These are phyloP conservation scores for Pythium apleroticum DNA, from an alignment of 352 stramenopile genomes.

Conservation along the genomic window DNA sequence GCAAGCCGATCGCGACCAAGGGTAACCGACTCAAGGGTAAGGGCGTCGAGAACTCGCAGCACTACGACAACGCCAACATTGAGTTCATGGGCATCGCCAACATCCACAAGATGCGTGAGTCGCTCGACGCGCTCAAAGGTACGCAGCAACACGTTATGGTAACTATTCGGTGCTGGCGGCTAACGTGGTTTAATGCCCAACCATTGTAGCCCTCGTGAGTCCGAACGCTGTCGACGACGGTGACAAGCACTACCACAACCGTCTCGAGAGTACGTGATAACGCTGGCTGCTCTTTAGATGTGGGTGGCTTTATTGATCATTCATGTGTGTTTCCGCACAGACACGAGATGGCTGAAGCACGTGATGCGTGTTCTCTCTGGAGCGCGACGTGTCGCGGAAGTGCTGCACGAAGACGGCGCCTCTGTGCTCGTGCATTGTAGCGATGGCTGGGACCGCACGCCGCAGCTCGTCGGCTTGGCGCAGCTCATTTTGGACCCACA, in stretches of 20 bases:
- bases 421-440: constrained; percentile 86
- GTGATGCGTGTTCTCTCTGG: constrained; percentile 89
- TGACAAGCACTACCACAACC: constrained; percentile 88
- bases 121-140: constrained; percentile 87
- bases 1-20: constrained; percentile 79
- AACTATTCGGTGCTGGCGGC: background rate
- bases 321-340: constrained; percentile 32
- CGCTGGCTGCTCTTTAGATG: background rate
- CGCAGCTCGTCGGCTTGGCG: constrained; percentile 75
- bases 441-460: constrained; percentile 87
- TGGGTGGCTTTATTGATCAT: background rate
- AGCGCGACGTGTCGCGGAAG: constrained; percentile 65
- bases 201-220: constrained; percentile 69
- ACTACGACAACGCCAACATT: constrained; percentile 95
- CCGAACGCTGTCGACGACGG: constrained; percentile 81
- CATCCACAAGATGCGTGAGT: constrained; percentile 98
- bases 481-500: constrained; percentile 87
- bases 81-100: constrained; percentile 99
- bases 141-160: constrained; percentile 5
- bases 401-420: constrained; percentile 83
- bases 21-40: constrained; percentile 84
- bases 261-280: constrained; percentile 70
- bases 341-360: constrained; percentile 96
- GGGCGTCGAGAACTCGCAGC: constrained; percentile 95
- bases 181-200: too few species aligned